These are phyloP conservation scores for Saccharomyces hybrid DNA, from an alignment of 1,139 yeast species.

Conservation along the genomic window DNA sequence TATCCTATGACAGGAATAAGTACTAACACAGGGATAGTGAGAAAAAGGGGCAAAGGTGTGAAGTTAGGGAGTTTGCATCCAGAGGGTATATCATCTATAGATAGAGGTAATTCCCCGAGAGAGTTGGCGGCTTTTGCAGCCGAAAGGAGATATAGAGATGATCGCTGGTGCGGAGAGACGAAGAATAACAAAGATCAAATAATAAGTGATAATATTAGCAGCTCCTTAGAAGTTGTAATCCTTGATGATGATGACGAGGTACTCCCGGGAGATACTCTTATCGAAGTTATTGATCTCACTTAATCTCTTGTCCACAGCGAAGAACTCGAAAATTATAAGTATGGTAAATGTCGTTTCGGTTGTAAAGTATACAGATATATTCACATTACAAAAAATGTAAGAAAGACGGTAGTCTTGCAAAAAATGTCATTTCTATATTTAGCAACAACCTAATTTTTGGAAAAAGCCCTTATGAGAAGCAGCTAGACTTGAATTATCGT, in stretches of 20 bases:
- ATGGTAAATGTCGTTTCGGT: background rate
- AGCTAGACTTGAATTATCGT: slow-evolving; percentile 19
- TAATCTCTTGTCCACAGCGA: background rate
- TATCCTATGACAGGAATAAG: slow-evolving; percentile 5
- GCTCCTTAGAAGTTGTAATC: background rate
- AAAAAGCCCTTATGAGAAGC: slow-evolving; percentile 34
- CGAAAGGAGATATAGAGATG: slow-evolving; percentile 48
- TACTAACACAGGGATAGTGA: slow-evolving; percentile 8
- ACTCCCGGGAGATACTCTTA: background rate
- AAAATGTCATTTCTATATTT: slow-evolving; percentile 3
- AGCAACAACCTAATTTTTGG: slow-evolving; percentile 35
- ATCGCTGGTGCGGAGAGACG: slow-evolving; percentile 43
- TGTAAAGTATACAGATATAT: background rate
- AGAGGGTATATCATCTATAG: slow-evolving; percentile 7
- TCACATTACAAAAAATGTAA: background rate
- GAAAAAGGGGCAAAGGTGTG: slow-evolving; percentile 20
- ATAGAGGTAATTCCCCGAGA: slow-evolving; percentile 27
- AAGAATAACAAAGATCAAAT: background rate
- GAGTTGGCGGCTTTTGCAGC: slow-evolving; percentile 56
- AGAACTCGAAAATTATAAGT: background rate
- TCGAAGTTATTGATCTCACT: background rate
- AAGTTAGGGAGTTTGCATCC: slow-evolving; percentile 1
- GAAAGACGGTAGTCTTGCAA: background rate
- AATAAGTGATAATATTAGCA: background rate
- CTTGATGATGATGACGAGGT: background rate